Evolutionary conservation across 2,329 filamentous ascomycete species (phyloP), one percentile per base, ranked within the genome.

Genomic region (Zasmidium angulare): DNA sequence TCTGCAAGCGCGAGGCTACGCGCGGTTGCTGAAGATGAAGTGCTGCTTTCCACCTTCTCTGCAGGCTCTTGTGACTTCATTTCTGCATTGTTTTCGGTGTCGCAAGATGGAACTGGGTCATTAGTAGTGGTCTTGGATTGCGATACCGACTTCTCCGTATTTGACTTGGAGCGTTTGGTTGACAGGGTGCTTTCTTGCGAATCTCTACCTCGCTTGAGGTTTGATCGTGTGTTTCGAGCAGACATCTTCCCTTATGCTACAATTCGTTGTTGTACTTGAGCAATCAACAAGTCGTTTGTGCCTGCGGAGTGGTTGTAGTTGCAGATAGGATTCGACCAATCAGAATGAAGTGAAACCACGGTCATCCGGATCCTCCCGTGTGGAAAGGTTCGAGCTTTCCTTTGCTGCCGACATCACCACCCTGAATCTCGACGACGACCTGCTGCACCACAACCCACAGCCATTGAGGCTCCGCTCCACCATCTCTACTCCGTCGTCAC

Each of bases 401-500:
- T 36, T 2, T 46, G 11, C 40, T 19, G 51, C n/a, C 36, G 23
- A 48, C 54, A 58, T 49, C 55, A 58, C 36, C 56, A 55, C 48
- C 51, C 50, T 53, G 31, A 50, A 22, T 22, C 22, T 50, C 36
- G 43, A 24, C 54, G 22, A 51, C 46, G 47, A 50, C 47, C 43
- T 43, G 12, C 36, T 40, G 22, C 46, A 43, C 56, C 31, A 55
- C 50, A 40, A 23, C 22, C 53, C 61, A 49, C 26, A 58, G 53
- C 62, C 63, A 66, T 66, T 66, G 63, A 59, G 40, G 36, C 50
- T 53, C 62, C 58, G 47, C 60, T 56, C 54, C 60, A 29, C 36
- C 55, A 31, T 55, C 59, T 56, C 59, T 67, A 63, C 59, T 60
- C 59, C 47, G 36, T 60, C 62, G 64, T 71, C 69, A 69, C 70